A percentile compares a stretch with the other conserved stretches of the same genome.
phyloP scores from a whole-genome alignment of 73 alveolate species.

The Paramecium primaurelia region DNA sequence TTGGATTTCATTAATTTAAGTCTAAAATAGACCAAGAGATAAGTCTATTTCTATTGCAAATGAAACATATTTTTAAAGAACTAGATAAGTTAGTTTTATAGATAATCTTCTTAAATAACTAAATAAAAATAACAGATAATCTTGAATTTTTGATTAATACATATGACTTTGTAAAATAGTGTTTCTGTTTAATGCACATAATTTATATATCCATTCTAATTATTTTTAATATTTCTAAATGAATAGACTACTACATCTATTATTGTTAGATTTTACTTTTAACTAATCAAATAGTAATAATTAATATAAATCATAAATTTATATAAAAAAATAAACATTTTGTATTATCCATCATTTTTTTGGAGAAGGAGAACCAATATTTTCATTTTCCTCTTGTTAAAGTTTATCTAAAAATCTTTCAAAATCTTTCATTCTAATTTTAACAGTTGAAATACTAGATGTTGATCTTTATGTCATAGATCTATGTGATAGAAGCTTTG shows the following conservation, averaged over 20 bases:
- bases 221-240: background rate
- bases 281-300: background rate
- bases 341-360: background rate
- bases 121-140: background rate
- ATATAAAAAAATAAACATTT: background rate
- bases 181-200: background rate
- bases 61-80: background rate
- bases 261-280: background rate
- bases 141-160: background rate
- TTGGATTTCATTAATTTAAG: background rate
- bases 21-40: background rate
- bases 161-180: background rate
- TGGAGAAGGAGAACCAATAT: background rate
- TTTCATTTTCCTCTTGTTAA: background rate
- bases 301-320: background rate
- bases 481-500: background rate
- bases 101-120: background rate
- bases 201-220: background rate
- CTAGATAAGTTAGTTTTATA: background rate
- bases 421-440: conserved; percentile 23
- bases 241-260: background rate
- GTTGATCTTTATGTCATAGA: background rate
- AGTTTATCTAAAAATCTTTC: conserved; percentile 16
- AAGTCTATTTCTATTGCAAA: background rate
- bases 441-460: conserved; percentile 3